Conservation (phyloP, 2,329 filamentous ascomycete genomes). For the Fusarium drepaniforme region DNA sequence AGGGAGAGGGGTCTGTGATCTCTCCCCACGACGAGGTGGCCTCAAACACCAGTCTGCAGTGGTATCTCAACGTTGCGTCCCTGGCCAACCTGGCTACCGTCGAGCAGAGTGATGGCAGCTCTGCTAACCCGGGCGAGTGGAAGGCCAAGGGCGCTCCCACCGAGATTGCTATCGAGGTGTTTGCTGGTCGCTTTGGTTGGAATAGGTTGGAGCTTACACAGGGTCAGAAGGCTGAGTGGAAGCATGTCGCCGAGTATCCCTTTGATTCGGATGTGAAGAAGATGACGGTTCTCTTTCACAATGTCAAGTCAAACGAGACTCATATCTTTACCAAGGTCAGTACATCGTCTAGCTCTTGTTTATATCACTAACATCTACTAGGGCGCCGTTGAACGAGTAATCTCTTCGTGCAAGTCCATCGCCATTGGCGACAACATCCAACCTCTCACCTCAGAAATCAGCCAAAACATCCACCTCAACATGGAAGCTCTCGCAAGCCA, state of each 20-base stretch:
- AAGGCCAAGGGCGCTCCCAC: conserved; percentile 62
- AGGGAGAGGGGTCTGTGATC: not conserved
- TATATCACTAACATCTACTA: conserved; percentile 38
- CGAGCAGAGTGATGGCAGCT: conserved; percentile 56
- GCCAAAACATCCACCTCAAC: conserved; percentile 69
- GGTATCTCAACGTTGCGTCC: conserved; percentile 68
- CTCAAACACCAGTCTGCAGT: conserved; percentile 50
- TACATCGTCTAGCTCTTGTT: accelerated
- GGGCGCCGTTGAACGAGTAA: conserved; percentile 74
- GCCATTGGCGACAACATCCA: conserved; percentile 53
- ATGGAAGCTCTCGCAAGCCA: conserved; percentile 73
- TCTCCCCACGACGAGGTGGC: not conserved
- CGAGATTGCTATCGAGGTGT: conserved; percentile 70
- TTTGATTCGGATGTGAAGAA: conserved; percentile 16
- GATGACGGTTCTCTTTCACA: conserved; percentile 10
- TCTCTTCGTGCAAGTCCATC: conserved; percentile 69
- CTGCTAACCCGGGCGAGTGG: conserved; percentile 48
- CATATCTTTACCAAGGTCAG: conserved; percentile 11
- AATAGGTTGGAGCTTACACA: conserved; percentile 49
- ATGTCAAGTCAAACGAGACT: not conserved
- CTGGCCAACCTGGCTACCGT: conserved; percentile 72
- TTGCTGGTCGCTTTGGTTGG: conserved; percentile 65
- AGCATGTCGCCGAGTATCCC: conserved; percentile 23
- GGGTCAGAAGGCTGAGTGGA: conserved; percentile 46
- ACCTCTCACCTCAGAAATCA: conserved; percentile 52